These are phyloP conservation scores for Neofusicoccum ribis DNA, from an alignment of 2,329 filamentous ascomycete genomes.

Conservation along the genomic window DNA sequence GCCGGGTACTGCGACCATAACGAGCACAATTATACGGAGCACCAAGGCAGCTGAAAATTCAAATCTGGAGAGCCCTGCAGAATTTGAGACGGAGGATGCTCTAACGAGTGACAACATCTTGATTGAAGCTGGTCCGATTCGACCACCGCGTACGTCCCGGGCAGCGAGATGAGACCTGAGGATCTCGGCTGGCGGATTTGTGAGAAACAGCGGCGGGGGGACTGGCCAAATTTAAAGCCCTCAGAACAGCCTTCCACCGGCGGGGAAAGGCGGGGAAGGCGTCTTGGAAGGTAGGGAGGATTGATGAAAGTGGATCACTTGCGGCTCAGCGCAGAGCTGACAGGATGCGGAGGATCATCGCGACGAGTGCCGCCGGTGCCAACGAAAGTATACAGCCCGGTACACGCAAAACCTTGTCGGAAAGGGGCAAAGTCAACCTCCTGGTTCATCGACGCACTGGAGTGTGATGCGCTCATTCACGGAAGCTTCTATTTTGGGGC, in stretches of 20 bases:
- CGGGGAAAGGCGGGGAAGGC: background rate
- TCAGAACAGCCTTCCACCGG: background rate
- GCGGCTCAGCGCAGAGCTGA: background rate
- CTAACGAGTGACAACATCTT: too few species aligned
- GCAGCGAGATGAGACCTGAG: too few species aligned
- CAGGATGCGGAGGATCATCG: background rate
- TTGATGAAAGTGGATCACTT: background rate
- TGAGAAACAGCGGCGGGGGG: too few species aligned
- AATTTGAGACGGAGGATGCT: too few species aligned
- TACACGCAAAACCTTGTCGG: background rate
- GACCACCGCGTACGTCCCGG: too few species aligned
- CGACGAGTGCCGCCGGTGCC: background rate
- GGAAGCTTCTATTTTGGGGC: background rate
- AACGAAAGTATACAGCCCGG: background rate
- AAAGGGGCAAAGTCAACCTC: background rate
- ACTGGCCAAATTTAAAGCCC: background rate
- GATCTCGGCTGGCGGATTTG: too few species aligned
- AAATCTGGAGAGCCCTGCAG: too few species aligned
- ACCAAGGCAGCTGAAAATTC: too few species aligned
- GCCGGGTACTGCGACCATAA: background rate
- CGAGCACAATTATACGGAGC: background rate
- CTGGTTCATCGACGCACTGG: background rate
- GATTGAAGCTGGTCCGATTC: too few species aligned
- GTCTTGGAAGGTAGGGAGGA: background rate
- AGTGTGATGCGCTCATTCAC: background rate